Evolutionary conservation across 768 basidiomycete species (phyloP).

Genomic region (Hemileccinum impolitum): DNA sequence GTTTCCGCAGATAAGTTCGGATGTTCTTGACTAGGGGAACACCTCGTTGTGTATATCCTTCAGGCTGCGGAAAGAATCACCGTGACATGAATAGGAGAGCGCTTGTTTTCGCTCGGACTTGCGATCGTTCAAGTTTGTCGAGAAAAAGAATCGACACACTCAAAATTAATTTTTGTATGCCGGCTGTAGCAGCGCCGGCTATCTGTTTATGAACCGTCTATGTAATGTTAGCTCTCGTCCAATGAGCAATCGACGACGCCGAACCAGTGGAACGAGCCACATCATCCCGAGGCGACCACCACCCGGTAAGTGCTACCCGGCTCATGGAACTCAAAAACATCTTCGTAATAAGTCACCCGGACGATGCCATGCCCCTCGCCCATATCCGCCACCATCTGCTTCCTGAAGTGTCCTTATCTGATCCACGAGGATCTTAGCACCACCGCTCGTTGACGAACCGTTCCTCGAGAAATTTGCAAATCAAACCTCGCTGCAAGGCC

Average conservation of each 20-base stretch:
- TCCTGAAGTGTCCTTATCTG: slow-evolving; percentile 28
- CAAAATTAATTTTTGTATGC: slow-evolving; percentile 10
- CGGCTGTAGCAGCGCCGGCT: slow-evolving; percentile 16
- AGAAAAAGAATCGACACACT: slow-evolving; percentile 6
- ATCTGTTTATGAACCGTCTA: slow-evolving; percentile 5
- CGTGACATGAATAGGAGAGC: slow-evolving; percentile 6
- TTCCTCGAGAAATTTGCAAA: slow-evolving; percentile 34
- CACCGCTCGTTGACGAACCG: slow-evolving; percentile 29
- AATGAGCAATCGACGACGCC: slow-evolving; percentile 13
- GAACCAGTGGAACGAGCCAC: slow-evolving; percentile 22
- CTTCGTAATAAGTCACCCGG: slow-evolving; percentile 27
- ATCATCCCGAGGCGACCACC: slow-evolving; percentile 31
- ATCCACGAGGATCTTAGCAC: slow-evolving; percentile 34
- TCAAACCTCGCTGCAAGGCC: slow-evolving; percentile 32
- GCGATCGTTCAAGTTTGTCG: slow-evolving; percentile 10
- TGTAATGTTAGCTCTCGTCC: slow-evolving; percentile 9
- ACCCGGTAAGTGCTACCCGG: slow-evolving; percentile 41
- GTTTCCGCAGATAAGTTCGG: background rate
- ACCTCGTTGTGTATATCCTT: slow-evolving; percentile 9
- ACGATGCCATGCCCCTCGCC: slow-evolving; percentile 22
- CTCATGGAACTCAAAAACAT: slow-evolving; percentile 52
- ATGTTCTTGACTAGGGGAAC: slow-evolving; percentile 8
- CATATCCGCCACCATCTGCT: slow-evolving; percentile 31
- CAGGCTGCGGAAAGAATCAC: background rate
- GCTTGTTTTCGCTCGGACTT: background rate